Evolutionary conservation across 768 basidiomycete species (phyloP).

Genomic region (Mrakia frigida): DNA sequence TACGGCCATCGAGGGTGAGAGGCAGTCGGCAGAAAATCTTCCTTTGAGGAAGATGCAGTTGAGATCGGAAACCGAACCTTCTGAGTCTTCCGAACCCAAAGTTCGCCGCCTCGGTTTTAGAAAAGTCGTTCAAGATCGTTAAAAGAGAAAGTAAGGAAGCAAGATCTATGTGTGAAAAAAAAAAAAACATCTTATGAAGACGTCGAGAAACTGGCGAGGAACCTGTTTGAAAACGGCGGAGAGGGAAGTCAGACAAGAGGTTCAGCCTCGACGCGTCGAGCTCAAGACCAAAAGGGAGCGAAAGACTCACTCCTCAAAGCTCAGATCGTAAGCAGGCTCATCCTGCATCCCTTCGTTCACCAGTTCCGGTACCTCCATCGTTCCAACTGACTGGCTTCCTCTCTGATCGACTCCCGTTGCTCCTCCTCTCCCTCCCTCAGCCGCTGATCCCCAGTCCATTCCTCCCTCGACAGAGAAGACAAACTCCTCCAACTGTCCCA

Average conservation of each 20-base stretch:
- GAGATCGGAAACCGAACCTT: too few relatives aligned
- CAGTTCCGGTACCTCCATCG: background rate
- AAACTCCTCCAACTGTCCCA: background rate
- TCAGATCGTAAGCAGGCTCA: background rate
- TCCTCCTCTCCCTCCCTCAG: background rate
- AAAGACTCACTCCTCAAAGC: slow-evolving; percentile 2
- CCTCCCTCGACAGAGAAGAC: background rate
- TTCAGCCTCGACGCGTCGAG: background rate
- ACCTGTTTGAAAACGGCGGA: background rate
- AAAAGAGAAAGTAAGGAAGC: background rate
- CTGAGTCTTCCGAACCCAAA: too few relatives aligned
- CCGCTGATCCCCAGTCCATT: background rate
- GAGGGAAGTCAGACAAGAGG: background rate
- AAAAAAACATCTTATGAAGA: background rate
- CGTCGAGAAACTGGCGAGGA: background rate
- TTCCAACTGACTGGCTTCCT: background rate
- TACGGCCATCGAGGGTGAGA: too few relatives aligned
- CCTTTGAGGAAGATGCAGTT: too few relatives aligned
- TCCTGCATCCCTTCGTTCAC: background rate
- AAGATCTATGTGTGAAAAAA: too few relatives aligned
- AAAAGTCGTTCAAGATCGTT: background rate
- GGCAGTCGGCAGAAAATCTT: too few relatives aligned
- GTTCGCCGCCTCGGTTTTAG: too few relatives aligned
- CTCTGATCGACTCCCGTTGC: background rate
- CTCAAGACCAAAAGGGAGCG: background rate